Evolutionary conservation across 805 yeast species (phyloP), one percentile per base, ranked within the genome.

Genomic region (Sugiyamaella chiloensis): DNA sequence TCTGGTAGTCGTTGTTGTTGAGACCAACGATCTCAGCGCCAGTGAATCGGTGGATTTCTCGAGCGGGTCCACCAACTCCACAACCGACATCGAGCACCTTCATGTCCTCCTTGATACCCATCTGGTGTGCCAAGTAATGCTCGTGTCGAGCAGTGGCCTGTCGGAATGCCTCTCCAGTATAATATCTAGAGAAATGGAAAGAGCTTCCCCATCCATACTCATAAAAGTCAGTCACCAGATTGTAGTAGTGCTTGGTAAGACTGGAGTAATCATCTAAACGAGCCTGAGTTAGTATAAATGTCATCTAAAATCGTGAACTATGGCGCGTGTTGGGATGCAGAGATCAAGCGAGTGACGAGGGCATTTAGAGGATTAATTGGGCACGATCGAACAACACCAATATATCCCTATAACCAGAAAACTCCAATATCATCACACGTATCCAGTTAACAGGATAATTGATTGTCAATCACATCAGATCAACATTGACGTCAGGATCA

Each of bases 161-260:
- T 62, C 79, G 73, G 73, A 93, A 93, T 19, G 93, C 81, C 72
- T 93, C 99, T 54, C 97, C 97, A 64, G 75, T 76, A 74, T 87
- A 91, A 74, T 84, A 93, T 61, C 96, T 82, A 35, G 95, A 87
- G 69, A 93, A 93, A 70, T 93, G 99, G 87, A 93, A 93, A 12
- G 96, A 87, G 14, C 96, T 78, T 56, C 99, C 99, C 99, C 99
- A 93, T 43, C 99, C 99, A 69, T 93, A 91, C 73, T 93, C 99
- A 76, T 93, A 93, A 63, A 93, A 93, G 70, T 91, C 99, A 24
- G 99, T 93, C 43, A 87, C 97, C 65, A 91, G 81, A 72, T 93
- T 93, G 75, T 91, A 91, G 76, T 91, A 91, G 65, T 93, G 95
- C 67, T 87, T 90, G 47, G 99, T 93, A 60, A 89, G 78, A 56